Base-by-base conservation (phyloP, 257 asterid species). In the Solanum pinnatisectum region DNA sequence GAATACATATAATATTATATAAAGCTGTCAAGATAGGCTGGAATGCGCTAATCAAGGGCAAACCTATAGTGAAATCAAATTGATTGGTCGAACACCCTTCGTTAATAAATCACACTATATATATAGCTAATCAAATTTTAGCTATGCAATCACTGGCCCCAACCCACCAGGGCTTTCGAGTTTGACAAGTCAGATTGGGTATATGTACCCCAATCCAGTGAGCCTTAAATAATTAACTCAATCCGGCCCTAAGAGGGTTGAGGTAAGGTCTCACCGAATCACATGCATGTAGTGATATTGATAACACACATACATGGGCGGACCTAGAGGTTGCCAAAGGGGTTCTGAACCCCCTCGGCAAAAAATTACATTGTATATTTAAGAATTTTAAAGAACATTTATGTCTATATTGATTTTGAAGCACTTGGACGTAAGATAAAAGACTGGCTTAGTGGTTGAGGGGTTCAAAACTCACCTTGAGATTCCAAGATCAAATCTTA, bases 11-110 rank as follows among this genome's bases (percentile, higher is more conserved):
- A 18, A 56, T 56, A 56, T 18, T 56, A 56, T 20, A 18, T 18
- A 0, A 18, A 52, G 1, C 0, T 18, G 4, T 52, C 63, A 52
- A 0, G 10, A 16, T 52, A 52, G 0, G n/a, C 4, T 52, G 9
- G 4, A 52, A 16, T 52, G 23, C 10, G 9, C 60, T 52, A 52
- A 52, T 52, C 23, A 52, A 0, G 0, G 3, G 9, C 60, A 52
- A 3, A 16, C 9, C 9, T 52, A 2, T 52, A 52, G 0, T 52
- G 2, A 5, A 0, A 16, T 16, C 1, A 52, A 1, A 0, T 56
- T 56, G 65, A 0, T 56, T 56, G 1, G 0, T 18, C 3, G 65
- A 56, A 0, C 1, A 56, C 25, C n/a, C 10, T 56, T 56, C n/a
- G 11, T 56, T 56, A 7, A 56, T 20, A 18, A 52, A 52, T 6